These are phyloP conservation scores for Avena atlantica DNA, from an alignment of 176 grass and related monocot genomes.

Conservation along the genomic window DNA sequence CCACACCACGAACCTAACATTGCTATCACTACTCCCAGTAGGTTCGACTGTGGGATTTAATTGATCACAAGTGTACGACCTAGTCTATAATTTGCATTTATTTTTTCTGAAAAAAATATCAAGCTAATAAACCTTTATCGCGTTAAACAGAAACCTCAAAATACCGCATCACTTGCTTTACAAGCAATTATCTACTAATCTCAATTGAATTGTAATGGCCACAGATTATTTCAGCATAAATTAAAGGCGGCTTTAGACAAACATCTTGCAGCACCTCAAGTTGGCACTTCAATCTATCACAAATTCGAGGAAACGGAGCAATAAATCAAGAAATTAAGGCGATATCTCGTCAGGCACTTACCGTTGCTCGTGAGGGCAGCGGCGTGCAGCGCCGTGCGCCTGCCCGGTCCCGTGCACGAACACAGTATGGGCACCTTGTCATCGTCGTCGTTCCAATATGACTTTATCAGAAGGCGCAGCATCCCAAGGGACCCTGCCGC, in stretches of 20 bases:
- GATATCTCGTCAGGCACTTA: conserved; percentile 27
- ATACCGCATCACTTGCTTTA: conserved; percentile 12
- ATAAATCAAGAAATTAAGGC: background rate
- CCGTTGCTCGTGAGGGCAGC: conserved; percentile 54
- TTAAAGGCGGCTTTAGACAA: background rate
- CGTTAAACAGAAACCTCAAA: conserved; percentile 23
- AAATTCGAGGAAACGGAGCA: background rate
- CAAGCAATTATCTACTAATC: background rate
- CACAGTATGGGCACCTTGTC: conserved; percentile 1
- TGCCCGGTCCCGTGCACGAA: conserved; percentile 44
- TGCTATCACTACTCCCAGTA: conserved; percentile 1
- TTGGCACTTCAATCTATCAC: conserved; percentile 2
- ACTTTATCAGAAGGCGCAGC: conserved; percentile 38
- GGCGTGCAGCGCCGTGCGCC: conserved; percentile 63
- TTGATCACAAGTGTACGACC: background rate
- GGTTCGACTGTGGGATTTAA: conserved; percentile 3
- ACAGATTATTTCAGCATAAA: background rate
- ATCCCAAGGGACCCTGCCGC: conserved; percentile 54
- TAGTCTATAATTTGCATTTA: conserved; percentile 6
- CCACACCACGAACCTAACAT: conserved; percentile 14
- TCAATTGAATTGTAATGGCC: background rate
- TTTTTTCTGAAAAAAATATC: background rate
- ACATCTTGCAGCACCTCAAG: background rate
- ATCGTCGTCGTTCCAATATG: conserved; percentile 15
- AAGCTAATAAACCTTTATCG: background rate